Evolutionary conservation across 768 basidiomycete species (phyloP), one percentile per base, ranked within the genome.

Genomic region (Paxillus involutus): DNA sequence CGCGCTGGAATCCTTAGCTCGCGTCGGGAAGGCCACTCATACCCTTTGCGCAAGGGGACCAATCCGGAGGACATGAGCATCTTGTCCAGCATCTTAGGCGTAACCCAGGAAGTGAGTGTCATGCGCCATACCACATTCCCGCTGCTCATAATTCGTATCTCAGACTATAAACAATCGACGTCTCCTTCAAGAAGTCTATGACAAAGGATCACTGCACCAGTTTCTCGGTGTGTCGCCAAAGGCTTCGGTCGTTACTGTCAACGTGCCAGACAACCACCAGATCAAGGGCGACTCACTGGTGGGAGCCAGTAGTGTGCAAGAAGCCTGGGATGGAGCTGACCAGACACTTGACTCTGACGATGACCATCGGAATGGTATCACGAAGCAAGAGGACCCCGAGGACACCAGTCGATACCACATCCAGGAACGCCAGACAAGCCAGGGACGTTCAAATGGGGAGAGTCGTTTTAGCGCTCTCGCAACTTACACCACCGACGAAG

Each of bases 81-180:
- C 49, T 67, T 97, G 42, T 82, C 85, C 3, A 86, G 80, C 32
- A 81, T 97, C 30, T 79, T 96, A 75, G 87, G 89, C 10, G 80
- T 96, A 6, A 89, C 91, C 3, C 85, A 88, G 66, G 89, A 94
- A 80, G 93, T 90, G 56, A 58, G 79, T 59, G 12, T 4, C 16
- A 17, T 51, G 47, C 53, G 16, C 29, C 14, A 40, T 14, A 7
- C 29, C 21, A 52, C 44, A 9, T 4, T 53, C 44, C 29, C n/a
- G 49, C 48, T 8, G 24, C 44, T 56, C 36, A 55, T 48, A 21
- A 59, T 19, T 8, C 16, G 44, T 33, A 29, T 13, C 43, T 4
- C 61, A 92, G 89, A 89, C 85, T 1, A 80, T 91, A 49, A 88
- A 87, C 53, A 88, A 89, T 60, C 82, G 91, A 29, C 75, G 74